phyloP scores from a whole-genome alignment of 2,329 filamentous ascomycete genomes.

The Sporothrix dimorphospora region DNA sequence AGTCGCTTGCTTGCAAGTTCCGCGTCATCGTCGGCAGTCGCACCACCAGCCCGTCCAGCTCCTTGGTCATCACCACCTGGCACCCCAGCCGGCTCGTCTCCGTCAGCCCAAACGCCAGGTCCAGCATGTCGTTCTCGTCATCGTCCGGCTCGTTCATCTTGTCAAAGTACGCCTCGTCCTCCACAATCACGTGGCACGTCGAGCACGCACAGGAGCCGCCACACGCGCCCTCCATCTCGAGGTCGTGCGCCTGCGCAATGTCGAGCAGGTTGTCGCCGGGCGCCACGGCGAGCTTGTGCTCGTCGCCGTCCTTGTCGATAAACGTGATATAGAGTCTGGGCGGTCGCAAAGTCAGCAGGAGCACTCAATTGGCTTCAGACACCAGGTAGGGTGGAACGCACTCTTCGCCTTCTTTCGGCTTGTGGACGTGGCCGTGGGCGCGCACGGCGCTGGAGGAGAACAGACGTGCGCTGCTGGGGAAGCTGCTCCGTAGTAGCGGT shows the following conservation, averaged over 20 bases:
- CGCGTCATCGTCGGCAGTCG: constrained; percentile 90
- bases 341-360: neutral
- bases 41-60: constrained; percentile 83
- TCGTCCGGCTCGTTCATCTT: constrained; percentile 77
- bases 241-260: constrained; percentile 89
- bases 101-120: constrained; percentile 85
- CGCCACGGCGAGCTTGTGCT: constrained; percentile 76
- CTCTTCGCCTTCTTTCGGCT: constrained; percentile 92
- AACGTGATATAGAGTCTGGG: constrained; percentile 86
- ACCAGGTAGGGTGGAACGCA: constrained; percentile 46
- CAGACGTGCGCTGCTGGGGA: constrained; percentile 11
- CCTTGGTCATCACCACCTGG: constrained; percentile 89
- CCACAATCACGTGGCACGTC: constrained; percentile 88
- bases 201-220: constrained; percentile 93
- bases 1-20: constrained; percentile 95
- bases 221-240: constrained; percentile 98
- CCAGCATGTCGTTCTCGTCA: constrained; percentile 88
- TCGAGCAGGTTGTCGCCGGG: constrained; percentile 93
- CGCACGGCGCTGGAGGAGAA: constrained; percentile 68
- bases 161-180: constrained; percentile 73
- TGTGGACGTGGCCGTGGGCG: constrained; percentile 77
- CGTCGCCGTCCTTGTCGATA: constrained; percentile 83
- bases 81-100: constrained; percentile 85
- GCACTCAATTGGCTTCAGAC: neutral
- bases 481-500: neutral